These are phyloP conservation scores for Rhodomyrtus tomentosa DNA, from an alignment of 345 rosid species.

Conservation along the genomic window DNA sequence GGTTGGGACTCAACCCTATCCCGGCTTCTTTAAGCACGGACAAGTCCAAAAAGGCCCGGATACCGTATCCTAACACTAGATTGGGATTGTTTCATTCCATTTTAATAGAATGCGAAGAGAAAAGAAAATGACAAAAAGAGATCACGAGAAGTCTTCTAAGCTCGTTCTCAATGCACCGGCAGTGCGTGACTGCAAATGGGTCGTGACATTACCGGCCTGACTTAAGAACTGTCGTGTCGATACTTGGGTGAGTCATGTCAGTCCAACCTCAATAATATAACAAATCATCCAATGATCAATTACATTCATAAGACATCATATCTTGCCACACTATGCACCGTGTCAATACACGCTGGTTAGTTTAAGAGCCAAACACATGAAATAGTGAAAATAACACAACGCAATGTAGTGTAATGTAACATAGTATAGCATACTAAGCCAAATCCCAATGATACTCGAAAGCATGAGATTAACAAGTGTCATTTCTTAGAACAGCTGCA, in stretches of 20 bases:
- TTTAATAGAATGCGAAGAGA: too few species aligned
- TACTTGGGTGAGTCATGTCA: not conserved
- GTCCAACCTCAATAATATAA: not conserved
- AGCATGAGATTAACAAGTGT: not conserved
- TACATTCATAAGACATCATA: too few species aligned
- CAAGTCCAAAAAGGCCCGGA: not conserved
- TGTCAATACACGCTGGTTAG: too few species aligned
- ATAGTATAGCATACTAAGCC: too few species aligned
- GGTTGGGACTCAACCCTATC: not conserved
- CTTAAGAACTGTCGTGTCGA: not conserved
- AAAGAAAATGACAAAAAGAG: too few species aligned
- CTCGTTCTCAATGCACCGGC: rapidly evolving
- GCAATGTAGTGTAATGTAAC: too few species aligned
- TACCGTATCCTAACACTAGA: not conserved
- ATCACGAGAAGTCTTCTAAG: too few species aligned
- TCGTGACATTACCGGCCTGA: rapidly evolving
- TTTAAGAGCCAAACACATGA: too few species aligned
- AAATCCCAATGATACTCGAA: too few species aligned
- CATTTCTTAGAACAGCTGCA: not conserved
- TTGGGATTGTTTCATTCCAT: not conserved
- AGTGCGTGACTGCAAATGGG: rapidly evolving
- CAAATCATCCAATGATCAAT: too few species aligned
- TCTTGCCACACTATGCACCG: too few species aligned
- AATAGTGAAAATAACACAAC: too few species aligned
- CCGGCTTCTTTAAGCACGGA: not conserved